These are phyloP conservation scores for Prunus mongolica DNA, from an alignment of 306 rosid species.

Conservation along the genomic window DNA sequence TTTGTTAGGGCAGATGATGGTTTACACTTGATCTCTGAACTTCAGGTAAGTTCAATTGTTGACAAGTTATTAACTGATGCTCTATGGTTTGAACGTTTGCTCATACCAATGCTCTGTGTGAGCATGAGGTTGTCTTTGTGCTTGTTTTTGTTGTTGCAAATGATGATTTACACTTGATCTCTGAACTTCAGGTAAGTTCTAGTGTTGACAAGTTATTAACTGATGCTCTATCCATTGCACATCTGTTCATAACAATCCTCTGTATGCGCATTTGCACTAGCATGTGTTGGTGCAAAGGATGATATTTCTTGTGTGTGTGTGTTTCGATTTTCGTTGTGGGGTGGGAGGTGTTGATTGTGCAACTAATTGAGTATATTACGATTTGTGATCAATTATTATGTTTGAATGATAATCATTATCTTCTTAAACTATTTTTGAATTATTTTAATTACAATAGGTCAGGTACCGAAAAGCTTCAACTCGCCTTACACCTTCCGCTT, in stretches of 20 bases:
- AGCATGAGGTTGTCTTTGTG: neutral
- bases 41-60: conserved; percentile 38
- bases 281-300: neutral
- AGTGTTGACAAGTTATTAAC: conserved; percentile 19
- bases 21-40: conserved; percentile 44
- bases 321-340: no score
- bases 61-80: conserved; percentile 28
- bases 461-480: neutral
- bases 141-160: conserved; percentile 18
- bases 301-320: no score
- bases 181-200: conserved; percentile 42
- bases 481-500: neutral
- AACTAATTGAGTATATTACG: no score
- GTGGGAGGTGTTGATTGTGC: no score
- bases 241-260: neutral
- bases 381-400: no score
- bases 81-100: neutral
- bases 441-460: no score
- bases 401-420: no score
- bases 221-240: conserved; percentile 21
- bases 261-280: neutral
- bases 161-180: conserved; percentile 42
- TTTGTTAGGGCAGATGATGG: conserved; percentile 27
- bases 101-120: neutral
- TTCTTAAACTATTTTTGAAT: no score